Conservation (phyloP, 257 asterid species). For the Prunella vulgaris region DNA sequence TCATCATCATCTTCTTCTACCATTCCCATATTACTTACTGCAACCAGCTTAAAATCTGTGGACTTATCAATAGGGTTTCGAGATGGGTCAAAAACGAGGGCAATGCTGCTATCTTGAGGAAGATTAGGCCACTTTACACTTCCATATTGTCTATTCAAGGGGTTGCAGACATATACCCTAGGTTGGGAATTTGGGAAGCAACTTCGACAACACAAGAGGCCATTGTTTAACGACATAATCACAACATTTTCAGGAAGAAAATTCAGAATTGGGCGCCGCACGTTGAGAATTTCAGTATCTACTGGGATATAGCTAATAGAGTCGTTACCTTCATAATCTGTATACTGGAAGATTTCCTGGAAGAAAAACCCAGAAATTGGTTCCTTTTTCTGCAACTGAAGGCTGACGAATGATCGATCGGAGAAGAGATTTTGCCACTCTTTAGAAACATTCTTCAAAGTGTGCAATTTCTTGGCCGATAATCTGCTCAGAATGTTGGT, state of each 20-base stretch:
- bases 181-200: constrained; percentile 34
- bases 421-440: constrained; percentile 52
- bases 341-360: constrained; percentile 45
- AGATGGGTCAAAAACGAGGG: constrained; percentile 51
- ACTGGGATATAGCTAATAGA: constrained; percentile 45
- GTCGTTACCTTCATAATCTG: constrained; percentile 26
- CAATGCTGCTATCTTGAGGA: constrained; percentile 28
- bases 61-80: constrained; percentile 23
- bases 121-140: constrained; percentile 40
- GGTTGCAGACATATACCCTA: constrained; percentile 55
- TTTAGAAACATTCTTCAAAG: constrained; percentile 47
- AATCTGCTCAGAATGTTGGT: constrained; percentile 37
- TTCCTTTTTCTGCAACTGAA: constrained; percentile 37
- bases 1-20: not conserved
- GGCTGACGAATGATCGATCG: constrained; percentile 35
- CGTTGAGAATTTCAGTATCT: not conserved
- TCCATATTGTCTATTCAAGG: constrained; percentile 49
- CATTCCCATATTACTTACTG: constrained; percentile 21
- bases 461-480: constrained; percentile 37
- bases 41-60: constrained; percentile 44
- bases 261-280: constrained; percentile 26
- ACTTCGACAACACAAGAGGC: constrained; percentile 62
- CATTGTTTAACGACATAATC: constrained; percentile 43
- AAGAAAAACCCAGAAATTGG: constrained; percentile 53
- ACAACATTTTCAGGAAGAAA: constrained; percentile 59